A percentile compares a stretch with the other conserved stretches of the same genome.
Conservation (phyloP, 257 asterid genomes). For the Plectranthus barbatus region DNA sequence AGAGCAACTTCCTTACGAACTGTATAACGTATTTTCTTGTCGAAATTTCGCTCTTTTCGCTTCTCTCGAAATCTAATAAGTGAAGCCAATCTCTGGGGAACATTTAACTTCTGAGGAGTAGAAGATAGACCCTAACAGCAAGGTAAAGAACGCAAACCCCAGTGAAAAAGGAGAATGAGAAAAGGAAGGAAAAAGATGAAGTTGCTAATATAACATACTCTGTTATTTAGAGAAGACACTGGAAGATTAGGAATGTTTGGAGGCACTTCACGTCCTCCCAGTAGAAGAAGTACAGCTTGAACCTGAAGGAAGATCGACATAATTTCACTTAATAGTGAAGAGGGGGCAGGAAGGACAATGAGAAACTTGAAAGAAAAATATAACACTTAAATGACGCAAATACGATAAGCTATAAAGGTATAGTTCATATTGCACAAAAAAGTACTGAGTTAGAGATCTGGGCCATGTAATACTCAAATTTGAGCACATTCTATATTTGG, state of each 20-base stretch:
- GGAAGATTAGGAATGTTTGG: conserved; percentile 44
- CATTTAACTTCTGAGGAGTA: conserved; percentile 50
- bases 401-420: neutral
- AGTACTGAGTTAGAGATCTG: neutral
- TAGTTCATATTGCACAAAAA: neutral
- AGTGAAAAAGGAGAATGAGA: neutral
- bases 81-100: conserved; percentile 63
- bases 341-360: neutral
- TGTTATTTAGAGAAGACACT: conserved; percentile 27
- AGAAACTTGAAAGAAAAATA: neutral
- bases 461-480: neutral
- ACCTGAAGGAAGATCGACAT: conserved; percentile 39
- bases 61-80: conserved; percentile 66
- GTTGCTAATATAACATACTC: conserved; percentile 30
- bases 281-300: conserved; percentile 68
- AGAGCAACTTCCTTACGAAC: conserved; percentile 82
- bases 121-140: conserved; percentile 33
- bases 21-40: conserved; percentile 71
- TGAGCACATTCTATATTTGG: neutral
- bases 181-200: neutral
- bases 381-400: neutral
- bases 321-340: neutral
- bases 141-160: neutral
- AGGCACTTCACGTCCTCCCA: conserved; percentile 74
- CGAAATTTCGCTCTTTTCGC: conserved; percentile 70